Conservation (phyloP, 345 rosid species). For the Citrus mangshanensis region DNA sequence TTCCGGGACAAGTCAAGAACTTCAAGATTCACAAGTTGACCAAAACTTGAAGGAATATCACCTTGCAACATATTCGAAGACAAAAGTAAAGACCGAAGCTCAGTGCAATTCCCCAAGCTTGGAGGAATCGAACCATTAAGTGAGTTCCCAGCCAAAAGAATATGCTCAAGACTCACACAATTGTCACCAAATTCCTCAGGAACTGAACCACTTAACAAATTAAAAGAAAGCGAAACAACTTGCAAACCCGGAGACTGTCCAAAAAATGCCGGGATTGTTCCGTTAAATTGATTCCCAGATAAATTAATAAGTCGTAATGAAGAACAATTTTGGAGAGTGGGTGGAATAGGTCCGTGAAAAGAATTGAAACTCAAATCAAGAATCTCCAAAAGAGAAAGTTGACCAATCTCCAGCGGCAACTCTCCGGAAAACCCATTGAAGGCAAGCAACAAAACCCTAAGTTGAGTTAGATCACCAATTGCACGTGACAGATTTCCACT, state of each 20-base stretch:
- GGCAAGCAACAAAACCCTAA: constrained; percentile 37
- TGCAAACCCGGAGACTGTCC: constrained; percentile 16
- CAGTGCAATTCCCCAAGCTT: constrained; percentile 37
- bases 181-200: constrained; percentile 32
- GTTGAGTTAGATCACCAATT: constrained; percentile 32
- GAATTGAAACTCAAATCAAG: constrained; percentile 54
- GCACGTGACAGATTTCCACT: constrained; percentile 30
- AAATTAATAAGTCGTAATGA: constrained; percentile 34
- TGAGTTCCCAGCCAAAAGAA: constrained; percentile 35
- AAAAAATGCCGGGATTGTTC: constrained; percentile 32
- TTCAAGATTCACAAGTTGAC: constrained; percentile 36
- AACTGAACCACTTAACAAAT: constrained; percentile 33
- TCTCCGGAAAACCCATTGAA: constrained; percentile 40
- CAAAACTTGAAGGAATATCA: constrained; percentile 30
- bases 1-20: constrained; percentile 46
- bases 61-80: constrained; percentile 44
- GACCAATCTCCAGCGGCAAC: constrained; percentile 38
- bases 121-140: constrained; percentile 38
- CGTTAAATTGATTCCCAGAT: constrained; percentile 41
- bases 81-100: constrained; percentile 31
- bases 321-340: constrained; percentile 32
- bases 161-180: constrained; percentile 39
- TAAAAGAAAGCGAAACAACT: constrained; percentile 34
- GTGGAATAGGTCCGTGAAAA: constrained; percentile 33
- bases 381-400: constrained; percentile 35